Conservation (phyloP, 1,284 basidiomycete genomes). For the Puccinia horiana region DNA sequence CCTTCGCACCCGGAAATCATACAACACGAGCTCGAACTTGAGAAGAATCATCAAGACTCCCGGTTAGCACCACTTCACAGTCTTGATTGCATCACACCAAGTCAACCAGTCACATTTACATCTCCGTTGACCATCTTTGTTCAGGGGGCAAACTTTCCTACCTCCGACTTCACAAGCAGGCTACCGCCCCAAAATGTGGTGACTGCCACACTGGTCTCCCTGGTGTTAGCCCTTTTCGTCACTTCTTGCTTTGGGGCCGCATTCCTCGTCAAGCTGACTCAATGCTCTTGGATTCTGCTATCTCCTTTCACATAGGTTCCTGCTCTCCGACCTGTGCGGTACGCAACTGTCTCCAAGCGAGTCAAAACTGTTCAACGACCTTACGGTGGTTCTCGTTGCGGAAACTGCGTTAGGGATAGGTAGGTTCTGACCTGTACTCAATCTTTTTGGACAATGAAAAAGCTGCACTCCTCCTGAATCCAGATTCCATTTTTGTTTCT, state of each 20-base stretch:
- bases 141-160: conserved; percentile 53
- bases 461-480: not conserved
- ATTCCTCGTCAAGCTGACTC: not conserved
- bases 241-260: not conserved
- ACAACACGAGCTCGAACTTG: conserved; percentile 98
- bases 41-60: conserved; percentile 96
- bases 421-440: conserved; percentile 61
- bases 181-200: conserved; percentile 59
- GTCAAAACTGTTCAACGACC: conserved; percentile 90
- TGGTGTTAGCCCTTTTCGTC: conserved; percentile 63
- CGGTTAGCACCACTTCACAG: conserved; percentile 25
- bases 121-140: not conserved
- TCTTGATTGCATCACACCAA: not conserved
- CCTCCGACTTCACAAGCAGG: conserved; percentile 51
- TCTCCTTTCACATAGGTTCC: conserved; percentile 62
- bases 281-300: not conserved
- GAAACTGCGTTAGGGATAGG: conserved; percentile 87
- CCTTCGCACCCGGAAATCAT: conserved; percentile 95
- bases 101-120: not conserved
- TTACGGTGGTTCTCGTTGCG: conserved; percentile 93
- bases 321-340: conserved; percentile 83
- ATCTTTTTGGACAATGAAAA: not conserved
- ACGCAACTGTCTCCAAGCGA: conserved; percentile 90
- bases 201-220: conserved; percentile 89
- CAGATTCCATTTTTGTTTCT: not conserved